These are phyloP conservation scores for Sarcodon sp. DNA, from an alignment of 768 basidiomycete species.

Conservation along the genomic window DNA sequence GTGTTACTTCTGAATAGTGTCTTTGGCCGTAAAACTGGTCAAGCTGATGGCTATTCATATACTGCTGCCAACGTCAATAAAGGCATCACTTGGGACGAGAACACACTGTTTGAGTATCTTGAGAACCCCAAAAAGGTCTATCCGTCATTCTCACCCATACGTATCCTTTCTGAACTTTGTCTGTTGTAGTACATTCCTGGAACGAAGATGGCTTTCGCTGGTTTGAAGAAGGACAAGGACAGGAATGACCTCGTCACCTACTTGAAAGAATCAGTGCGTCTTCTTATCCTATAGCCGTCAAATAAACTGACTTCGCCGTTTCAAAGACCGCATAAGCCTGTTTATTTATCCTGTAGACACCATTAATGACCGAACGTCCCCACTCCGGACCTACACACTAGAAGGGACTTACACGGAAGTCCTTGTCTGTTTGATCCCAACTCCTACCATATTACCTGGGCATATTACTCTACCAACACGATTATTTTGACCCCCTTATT, in stretches of 20 bases:
- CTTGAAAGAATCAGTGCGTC: slow-evolving; percentile 62
- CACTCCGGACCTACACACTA: too few relatives aligned
- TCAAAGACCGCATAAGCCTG: slow-evolving; percentile 8
- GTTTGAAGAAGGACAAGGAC: slow-evolving; percentile 97
- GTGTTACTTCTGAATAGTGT: slow-evolving; percentile 27
- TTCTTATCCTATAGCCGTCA: not conserved
- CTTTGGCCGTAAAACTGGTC: slow-evolving; percentile 81
- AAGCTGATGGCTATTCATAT: slow-evolving; percentile 79
- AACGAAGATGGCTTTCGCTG: slow-evolving; percentile 98
- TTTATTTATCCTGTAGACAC: not conserved
- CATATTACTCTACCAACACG: too few relatives aligned
- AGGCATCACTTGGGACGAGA: slow-evolving; percentile 74
- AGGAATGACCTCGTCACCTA: slow-evolving; percentile 86
- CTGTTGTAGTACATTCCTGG: slow-evolving; percentile 74
- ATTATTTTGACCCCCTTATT: too few relatives aligned
- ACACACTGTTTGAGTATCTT: slow-evolving; percentile 91
- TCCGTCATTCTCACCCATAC: slow-evolving; percentile 2
- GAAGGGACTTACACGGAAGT: too few relatives aligned
- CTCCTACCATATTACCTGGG: too few relatives aligned
- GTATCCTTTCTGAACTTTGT: not conserved
- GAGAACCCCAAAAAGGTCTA: slow-evolving; percentile 95
- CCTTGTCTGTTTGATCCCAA: too few relatives aligned
- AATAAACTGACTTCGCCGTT: not conserved
- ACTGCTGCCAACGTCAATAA: slow-evolving; percentile 95
- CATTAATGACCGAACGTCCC: too few relatives aligned